Percentiles rank a stretch among this genome's conserved stretches.
These are phyloP conservation scores for Hevea brasiliensis DNA, from an alignment of 345 rosid genomes.

Conservation along the genomic window DNA sequence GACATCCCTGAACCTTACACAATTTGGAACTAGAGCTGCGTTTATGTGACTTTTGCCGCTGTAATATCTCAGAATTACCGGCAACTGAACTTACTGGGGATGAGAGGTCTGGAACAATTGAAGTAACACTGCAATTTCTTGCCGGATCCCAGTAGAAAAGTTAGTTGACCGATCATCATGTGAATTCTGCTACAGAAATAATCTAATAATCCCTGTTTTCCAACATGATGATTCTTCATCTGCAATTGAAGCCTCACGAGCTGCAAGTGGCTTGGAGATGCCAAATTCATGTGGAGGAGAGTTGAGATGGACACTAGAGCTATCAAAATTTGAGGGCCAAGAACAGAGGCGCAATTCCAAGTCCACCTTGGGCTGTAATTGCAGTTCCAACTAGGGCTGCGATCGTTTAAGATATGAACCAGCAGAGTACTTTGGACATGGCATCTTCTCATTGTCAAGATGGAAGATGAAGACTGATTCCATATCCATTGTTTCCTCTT, in stretches of 20 bases:
- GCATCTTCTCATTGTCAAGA: conserved; percentile 65
- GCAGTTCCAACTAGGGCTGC: no score
- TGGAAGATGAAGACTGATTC: conserved; percentile 77
- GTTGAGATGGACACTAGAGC: conserved; percentile 48
- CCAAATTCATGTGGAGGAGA: conserved; percentile 41
- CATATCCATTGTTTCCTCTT: conserved; percentile 80
- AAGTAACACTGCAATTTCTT: conserved; percentile 32
- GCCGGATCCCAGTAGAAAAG: conserved; percentile 42
- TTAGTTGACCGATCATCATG: conserved; percentile 47
- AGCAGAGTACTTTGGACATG: conserved; percentile 39
- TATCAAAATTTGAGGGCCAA: conserved; percentile 61
- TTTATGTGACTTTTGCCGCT: conserved; percentile 53
- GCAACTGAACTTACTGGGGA: conserved; percentile 81
- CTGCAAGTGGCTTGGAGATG: conserved; percentile 35
- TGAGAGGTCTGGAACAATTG: conserved; percentile 54
- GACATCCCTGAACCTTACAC: conserved; percentile 94
- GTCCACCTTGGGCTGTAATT: no score
- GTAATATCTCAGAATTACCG: conserved; percentile 73
- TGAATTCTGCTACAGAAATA: conserved; percentile 37
- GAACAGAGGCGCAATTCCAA: conserved; percentile 76
- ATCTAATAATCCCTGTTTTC: conserved; percentile 40
- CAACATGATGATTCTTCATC: conserved; percentile 55
- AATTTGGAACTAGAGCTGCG: conserved; percentile 58
- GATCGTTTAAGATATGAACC: conserved; percentile 32
- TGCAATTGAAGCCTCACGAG: conserved; percentile 29